Conservation (phyloP, 169 alveolate genomes). For the Plasmodium sp. region DNA sequence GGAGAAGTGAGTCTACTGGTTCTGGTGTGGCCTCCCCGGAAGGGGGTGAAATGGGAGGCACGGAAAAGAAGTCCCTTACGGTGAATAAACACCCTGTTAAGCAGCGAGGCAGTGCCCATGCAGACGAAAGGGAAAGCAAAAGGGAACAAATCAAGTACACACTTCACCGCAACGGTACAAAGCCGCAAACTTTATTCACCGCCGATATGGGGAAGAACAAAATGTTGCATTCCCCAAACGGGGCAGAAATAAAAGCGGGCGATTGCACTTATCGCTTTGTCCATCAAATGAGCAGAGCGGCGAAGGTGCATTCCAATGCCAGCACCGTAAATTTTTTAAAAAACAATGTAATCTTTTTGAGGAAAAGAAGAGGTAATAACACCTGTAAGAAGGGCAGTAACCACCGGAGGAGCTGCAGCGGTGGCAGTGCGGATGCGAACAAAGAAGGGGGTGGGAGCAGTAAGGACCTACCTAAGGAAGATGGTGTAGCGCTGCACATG, state of each 20-base stretch:
- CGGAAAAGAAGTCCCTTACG: neutral
- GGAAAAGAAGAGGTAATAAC: conserved; percentile 11
- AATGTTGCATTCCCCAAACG: neutral
- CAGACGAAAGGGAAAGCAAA: neutral
- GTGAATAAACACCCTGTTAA: neutral
- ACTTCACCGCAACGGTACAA: neutral
- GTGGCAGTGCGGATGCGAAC: neutral
- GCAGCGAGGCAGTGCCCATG: neutral
- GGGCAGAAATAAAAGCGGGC: neutral
- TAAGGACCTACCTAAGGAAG: neutral
- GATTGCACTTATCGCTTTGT: neutral
- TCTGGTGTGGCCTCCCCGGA: neutral
- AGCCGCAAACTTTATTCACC: neutral
- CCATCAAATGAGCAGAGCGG: neutral
- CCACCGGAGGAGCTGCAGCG: neutral
- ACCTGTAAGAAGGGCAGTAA: neutral
- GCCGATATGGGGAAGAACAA: neutral
- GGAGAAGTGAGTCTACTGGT: neutral
- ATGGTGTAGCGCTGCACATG: neutral
- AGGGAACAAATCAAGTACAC: neutral
- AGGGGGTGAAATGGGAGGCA: neutral
- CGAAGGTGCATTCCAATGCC: neutral
- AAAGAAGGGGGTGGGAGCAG: neutral
- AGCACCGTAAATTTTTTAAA: neutral
- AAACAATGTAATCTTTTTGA: neutral